Conservation (phyloP, 2,329 filamentous ascomycete species). For the Albophoma yamanashiensis region DNA sequence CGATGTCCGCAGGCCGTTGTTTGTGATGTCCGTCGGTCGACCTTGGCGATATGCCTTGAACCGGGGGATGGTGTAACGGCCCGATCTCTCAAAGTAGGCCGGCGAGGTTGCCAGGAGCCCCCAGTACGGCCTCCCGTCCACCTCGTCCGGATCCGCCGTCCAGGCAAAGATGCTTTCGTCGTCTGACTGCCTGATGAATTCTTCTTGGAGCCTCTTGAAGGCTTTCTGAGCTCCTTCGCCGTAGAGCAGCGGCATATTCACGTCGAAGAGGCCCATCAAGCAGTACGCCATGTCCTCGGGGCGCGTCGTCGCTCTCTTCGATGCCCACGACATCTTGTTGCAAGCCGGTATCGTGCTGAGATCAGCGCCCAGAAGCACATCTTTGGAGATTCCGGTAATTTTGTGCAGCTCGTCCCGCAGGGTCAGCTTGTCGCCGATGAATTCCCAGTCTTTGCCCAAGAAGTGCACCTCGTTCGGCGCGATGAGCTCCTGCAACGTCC, state of each 20-base stretch:
- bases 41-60: neutral
- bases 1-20: conserved; percentile 4
- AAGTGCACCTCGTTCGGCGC: conserved; percentile 5
- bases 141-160: conserved; percentile 5
- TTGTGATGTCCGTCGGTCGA: conserved; percentile 1
- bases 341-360: neutral
- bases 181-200: conserved; percentile 5
- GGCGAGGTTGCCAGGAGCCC: conserved; percentile 5
- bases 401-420: neutral
- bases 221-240: conserved; percentile 6
- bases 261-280: conserved; percentile 8
- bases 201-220: conserved; percentile 6
- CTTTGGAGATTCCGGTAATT: neutral
- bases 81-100: conserved; percentile 3
- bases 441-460: conserved; percentile 2
- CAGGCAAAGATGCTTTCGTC: conserved; percentile 11
- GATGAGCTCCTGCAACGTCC: conserved; percentile 9
- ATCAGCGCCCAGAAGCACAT: neutral
- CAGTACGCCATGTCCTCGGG: conserved; percentile 10
- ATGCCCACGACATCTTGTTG: conserved; percentile 9
- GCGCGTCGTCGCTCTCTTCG: conserved; percentile 6
- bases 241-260: conserved; percentile 11
- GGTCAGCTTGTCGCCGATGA: conserved; percentile 2
- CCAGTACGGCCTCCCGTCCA: conserved; percentile 4
- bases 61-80: neutral